A percentile compares a stretch with the other conserved stretches of the same genome.
Conservation (phyloP, 805 yeast species). For the Kazachstania psychrophila region DNA sequence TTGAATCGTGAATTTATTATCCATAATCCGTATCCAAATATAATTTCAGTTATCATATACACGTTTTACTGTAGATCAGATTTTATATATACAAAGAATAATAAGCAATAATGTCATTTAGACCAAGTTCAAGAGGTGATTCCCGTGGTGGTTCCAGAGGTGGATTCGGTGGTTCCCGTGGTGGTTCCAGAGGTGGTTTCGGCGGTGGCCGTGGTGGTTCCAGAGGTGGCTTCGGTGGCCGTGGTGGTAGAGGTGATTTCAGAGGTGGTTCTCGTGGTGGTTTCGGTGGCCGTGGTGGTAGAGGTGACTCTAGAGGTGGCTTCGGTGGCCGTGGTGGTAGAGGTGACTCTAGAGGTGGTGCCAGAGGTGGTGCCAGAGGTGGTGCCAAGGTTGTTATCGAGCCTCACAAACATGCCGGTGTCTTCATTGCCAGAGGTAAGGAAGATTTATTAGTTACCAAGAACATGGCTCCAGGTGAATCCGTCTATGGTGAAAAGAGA, state of each 20-base stretch:
- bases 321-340: conserved; percentile 42
- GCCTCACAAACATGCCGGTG: conserved; percentile 99
- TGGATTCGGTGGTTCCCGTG: conserved; percentile 25
- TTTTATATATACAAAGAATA: too few species aligned
- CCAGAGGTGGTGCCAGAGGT: conserved; percentile 73
- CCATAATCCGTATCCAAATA: too few species aligned
- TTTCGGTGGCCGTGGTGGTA: conserved; percentile 43
- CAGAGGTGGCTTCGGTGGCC: conserved; percentile 31
- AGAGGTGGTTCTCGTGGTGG: conserved; percentile 38
- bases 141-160: conserved; percentile 37
- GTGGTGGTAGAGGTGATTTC: conserved; percentile 34
- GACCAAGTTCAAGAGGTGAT: conserved; percentile 59
- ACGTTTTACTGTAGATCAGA: not conserved
- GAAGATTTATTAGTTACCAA: conserved; percentile 96
- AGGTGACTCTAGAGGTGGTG: conserved; percentile 57
- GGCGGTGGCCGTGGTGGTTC: conserved; percentile 41
- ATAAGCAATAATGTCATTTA: conserved; percentile 56
- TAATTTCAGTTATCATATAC: not conserved
- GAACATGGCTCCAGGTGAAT: conserved; percentile 96
- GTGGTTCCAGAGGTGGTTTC: conserved; percentile 35
- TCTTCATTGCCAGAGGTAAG: conserved; percentile 98
- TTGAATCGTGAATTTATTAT: too few species aligned
- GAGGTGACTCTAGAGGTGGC: conserved; percentile 44
- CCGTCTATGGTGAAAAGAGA: conserved; percentile 98
- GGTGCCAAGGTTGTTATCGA: conserved; percentile 96